Evolutionary conservation across 2,329 filamentous ascomycete genomes (phyloP).

Genomic region (Cladosporium colombiae): DNA sequence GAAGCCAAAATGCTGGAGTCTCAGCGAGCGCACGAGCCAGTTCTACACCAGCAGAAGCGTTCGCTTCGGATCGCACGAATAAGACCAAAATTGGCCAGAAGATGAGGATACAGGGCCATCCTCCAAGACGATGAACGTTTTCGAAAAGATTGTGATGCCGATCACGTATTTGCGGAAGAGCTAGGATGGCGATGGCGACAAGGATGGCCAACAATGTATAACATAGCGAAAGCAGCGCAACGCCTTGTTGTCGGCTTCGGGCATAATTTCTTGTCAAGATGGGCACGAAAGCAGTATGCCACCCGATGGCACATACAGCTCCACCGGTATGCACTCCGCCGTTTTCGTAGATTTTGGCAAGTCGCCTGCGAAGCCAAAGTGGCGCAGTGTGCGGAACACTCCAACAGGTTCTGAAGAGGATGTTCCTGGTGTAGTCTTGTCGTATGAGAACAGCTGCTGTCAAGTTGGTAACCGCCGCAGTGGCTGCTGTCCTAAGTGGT

Average conservation of each 20-base stretch:
- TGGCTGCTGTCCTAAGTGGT: neutral
- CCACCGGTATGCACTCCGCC: constrained; percentile 35
- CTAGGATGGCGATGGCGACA: neutral
- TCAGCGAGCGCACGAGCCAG: neutral
- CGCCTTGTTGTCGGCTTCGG: neutral
- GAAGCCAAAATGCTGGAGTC: neutral
- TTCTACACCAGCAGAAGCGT: too few species aligned
- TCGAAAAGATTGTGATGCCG: constrained; percentile 6
- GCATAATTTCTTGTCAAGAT: neutral
- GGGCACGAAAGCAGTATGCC: neutral
- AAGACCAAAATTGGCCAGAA: constrained; percentile 10
- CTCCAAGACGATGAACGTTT: neutral
- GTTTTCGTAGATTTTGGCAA: constrained; percentile 37
- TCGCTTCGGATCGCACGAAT: neutral
- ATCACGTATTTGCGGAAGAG: neutral
- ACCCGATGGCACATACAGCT: constrained; percentile 29
- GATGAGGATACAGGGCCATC: neutral
- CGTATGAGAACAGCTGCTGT: neutral
- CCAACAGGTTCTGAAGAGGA: constrained; percentile 23
- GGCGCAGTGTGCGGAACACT: constrained; percentile 32
- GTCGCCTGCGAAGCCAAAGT: constrained; percentile 30
- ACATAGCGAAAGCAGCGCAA: neutral
- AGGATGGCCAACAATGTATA: neutral
- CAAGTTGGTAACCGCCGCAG: neutral
- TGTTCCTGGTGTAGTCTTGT: constrained; percentile 5